A percentile compares a stretch with the other conserved stretches of the same genome.
These are phyloP conservation scores for Epichloe baconii DNA, from an alignment of 2,329 filamentous ascomycete genomes.

Conservation along the genomic window DNA sequence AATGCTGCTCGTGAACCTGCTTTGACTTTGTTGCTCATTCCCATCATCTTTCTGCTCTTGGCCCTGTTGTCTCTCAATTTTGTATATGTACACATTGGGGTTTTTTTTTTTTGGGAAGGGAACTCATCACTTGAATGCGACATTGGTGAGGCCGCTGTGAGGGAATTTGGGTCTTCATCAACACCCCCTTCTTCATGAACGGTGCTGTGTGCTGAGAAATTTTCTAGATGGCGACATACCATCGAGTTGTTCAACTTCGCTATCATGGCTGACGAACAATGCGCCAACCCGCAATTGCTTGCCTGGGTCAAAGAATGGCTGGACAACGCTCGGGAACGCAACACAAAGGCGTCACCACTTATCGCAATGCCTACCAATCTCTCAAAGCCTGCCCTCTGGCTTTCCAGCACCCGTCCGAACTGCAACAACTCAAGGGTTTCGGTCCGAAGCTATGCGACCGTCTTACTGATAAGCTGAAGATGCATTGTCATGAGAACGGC, in stretches of 20 bases:
- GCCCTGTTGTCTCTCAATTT: neutral
- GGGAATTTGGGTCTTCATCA: no score
- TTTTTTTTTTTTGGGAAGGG: neutral
- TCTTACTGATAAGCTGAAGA: conserved; percentile 46
- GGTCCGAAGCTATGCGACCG: conserved; percentile 59
- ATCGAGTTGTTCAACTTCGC: neutral
- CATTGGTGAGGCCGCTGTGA: no score
- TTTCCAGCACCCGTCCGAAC: conserved; percentile 60
- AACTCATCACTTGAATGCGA: no score
- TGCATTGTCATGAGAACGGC: conserved; percentile 53
- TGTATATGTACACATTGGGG: no score
- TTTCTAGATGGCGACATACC: neutral
- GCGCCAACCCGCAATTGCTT: conserved; percentile 58
- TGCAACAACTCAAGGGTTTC: conserved; percentile 59
- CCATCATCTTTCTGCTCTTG: neutral
- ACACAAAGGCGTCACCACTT: conserved; percentile 56
- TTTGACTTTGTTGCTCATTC: neutral
- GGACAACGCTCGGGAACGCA: conserved; percentile 53
- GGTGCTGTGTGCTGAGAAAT: neutral
- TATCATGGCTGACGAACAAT: conserved; percentile 23
- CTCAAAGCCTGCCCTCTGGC: conserved; percentile 60
- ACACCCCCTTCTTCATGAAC: neutral
- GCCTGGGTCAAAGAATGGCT: conserved; percentile 68
- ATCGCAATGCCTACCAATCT: conserved; percentile 64
- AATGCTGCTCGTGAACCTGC: neutral